Base-by-base conservation (phyloP, 768 basidiomycete genomes). In the Polyporus arcularius region DNA sequence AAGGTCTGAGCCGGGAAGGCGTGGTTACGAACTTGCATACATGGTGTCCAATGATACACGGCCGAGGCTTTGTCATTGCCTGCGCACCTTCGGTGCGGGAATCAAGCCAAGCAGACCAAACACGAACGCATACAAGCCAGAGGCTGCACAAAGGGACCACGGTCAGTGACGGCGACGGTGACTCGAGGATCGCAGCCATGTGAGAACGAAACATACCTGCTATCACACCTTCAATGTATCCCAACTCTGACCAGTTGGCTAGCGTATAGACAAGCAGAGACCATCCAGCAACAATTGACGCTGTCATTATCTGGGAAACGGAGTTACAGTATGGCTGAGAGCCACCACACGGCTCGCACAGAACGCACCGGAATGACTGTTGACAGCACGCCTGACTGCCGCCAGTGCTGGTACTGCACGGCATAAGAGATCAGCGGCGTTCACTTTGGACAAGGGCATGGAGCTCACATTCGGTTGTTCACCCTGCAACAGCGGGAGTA, bases 21-120 rank as follows among this genome's bases (percentile, higher is more conserved):
- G 7, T 35, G 35, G 11, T 6, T 35, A 35, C 6, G 35, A 2
- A 18, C 15, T 55, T 55, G 40, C 42, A 53, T 62, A 54, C 61
- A 62, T 48, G 35, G 53, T 26, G 14, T 56, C 53, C 32, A 28
- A 45, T 45, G 21, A 48, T 58, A 63, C 53, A 58, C 8, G 28
- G 35, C 21, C 3, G 28, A 38, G 26, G 26, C 31, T 15, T n/a
- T 26, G 30, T 71, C 61, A 78, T 40, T 69, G 67, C 18, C 76
- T 75, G 78, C 81, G 77, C 54, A 81, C 75, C 71, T 78, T 82
- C 12, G 89, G 89, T 28, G 82, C 82, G 14, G 89, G 88, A 53
- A 92, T 74, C 21, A 92, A 77, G 3, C 89, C 90, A 58, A 92
- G 80, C 39, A 90, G 71, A n/a, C 90, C 90, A 68, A 92, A 89